These are phyloP conservation scores for Tieghemiomyces parasiticus DNA, from an alignment of 192 early-diverging fungal species.

Conservation along the genomic window DNA sequence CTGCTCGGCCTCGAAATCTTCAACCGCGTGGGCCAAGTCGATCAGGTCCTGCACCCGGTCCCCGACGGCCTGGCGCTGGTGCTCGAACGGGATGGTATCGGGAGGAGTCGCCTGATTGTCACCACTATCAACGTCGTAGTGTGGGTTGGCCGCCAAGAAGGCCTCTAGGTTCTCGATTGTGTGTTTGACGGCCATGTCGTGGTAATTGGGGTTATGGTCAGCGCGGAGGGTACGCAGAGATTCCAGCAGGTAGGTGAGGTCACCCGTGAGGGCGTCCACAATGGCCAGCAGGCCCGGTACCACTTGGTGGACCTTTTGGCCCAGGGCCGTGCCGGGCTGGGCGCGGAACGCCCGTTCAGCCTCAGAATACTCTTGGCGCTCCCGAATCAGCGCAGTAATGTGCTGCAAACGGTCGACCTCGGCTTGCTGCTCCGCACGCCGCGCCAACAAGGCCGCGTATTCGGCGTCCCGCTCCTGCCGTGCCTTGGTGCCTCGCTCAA, in stretches of 20 bases:
- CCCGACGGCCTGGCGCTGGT: too few species aligned
- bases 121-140: too few species aligned
- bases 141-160: slow-evolving; percentile 29
- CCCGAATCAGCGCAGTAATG: neutral
- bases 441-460: slow-evolving; percentile 9
- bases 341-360: neutral
- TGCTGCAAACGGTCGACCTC: slow-evolving; percentile 18
- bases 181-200: slow-evolving; percentile 48
- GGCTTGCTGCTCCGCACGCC: slow-evolving; percentile 12
- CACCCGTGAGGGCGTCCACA: slow-evolving; percentile 13
- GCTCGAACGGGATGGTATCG: too few species aligned
- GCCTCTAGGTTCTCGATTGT: slow-evolving; percentile 44
- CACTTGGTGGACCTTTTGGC: slow-evolving; percentile 6
- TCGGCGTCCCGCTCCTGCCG: slow-evolving; percentile 14
- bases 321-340: neutral
- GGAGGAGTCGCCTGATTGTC: too few species aligned
- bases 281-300: neutral
- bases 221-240: slow-evolving; percentile 34
- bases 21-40: too few species aligned
- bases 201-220: slow-evolving; percentile 56
- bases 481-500: slow-evolving; percentile 16
- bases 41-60: too few species aligned
- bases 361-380: neutral
- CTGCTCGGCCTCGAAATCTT: too few species aligned
- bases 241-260: slow-evolving; percentile 18